phyloP scores from a whole-genome alignment of 495 filamentous ascomycete genomes.

The Tuber indicum region DNA sequence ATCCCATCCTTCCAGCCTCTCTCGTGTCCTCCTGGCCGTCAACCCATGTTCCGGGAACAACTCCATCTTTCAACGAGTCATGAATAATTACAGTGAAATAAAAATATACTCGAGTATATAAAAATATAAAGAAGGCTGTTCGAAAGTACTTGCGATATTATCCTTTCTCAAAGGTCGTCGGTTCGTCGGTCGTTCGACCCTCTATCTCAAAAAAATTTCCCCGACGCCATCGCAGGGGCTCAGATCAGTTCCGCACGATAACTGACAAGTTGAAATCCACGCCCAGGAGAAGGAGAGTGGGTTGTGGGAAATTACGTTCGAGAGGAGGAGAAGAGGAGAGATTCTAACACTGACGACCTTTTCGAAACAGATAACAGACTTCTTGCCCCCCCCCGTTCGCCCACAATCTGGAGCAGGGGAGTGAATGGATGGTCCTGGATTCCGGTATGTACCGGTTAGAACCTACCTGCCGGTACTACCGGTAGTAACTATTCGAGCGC shows the following conservation, averaged over 20 bases:
- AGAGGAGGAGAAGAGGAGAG: not conserved
- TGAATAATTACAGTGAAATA: not conserved
- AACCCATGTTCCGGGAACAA: not conserved
- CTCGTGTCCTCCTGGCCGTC: not conserved
- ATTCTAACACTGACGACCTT: not conserved
- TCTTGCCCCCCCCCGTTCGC: not conserved
- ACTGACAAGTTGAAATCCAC: not conserved
- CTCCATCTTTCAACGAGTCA: not conserved
- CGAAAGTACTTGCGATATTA: not conserved
- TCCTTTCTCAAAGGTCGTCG: not conserved
- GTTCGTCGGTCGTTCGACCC: not conserved
- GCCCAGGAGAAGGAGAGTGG: not conserved
- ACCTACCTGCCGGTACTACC: not conserved
- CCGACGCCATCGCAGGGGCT: not conserved
- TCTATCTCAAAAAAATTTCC: not conserved
- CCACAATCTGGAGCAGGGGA: not conserved
- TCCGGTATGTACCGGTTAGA: constrained; percentile 1
- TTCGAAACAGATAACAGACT: not conserved
- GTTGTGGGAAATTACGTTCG: not conserved
- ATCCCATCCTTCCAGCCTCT: not conserved
- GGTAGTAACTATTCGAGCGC: not conserved
- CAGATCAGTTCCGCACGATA: not conserved
- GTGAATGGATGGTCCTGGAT: not conserved
- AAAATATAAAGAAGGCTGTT: not conserved
- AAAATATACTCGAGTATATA: not conserved